Base-by-base conservation (phyloP, 108 stramenopile genomes). In the Schizochytrium sp. region DNA sequence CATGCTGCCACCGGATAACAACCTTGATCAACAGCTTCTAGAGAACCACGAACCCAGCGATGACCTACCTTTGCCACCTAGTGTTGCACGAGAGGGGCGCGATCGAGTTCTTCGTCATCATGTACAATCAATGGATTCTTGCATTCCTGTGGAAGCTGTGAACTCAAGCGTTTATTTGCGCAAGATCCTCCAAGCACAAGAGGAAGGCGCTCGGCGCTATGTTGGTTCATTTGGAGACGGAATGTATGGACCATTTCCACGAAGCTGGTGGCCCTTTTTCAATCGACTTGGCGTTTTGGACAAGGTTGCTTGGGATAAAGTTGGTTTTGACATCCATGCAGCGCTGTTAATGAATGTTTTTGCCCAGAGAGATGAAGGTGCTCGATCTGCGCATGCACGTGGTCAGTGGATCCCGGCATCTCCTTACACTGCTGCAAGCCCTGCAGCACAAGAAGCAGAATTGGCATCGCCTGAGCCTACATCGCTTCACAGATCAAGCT, bases 151-250 rank as follows among this genome's bases (percentile, higher is more conserved):
- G 1, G 28, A 2, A 44, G 64, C 19, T 38, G 42, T 44, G 1
- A 38, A 12, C 12, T 8, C 64, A 38, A 69, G 64, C 64, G 53
- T 83, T 10, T 83, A 83, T 50, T 40, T 83, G 45, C 45, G 45
- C 8, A 17, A 40, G 15, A 83, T 83, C 47, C 53, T 83, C 50
- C 76, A 50, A 50, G 76, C 76, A 47, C 76, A 83, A 42, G 76
- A 83, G n/a, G 76, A 83, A 42, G 76, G 76, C 76, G 76, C 76
- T 13, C 76, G 76, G 76, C 45, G 76, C 13, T 83, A 55, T 55
- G 55, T 83, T n/a, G 76, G 76, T 10, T 55, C 76, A 46, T 83
- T 83, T 42, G 47, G 76, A 19, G 76, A 83, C 15, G 76, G 53
- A 47, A 83, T 83, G 76, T 83, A 83, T 28, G 76, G 76, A 10